phyloP scores from a whole-genome alignment of 371 early-diverging fungal genomes.

The Mucor saturninus region DNA sequence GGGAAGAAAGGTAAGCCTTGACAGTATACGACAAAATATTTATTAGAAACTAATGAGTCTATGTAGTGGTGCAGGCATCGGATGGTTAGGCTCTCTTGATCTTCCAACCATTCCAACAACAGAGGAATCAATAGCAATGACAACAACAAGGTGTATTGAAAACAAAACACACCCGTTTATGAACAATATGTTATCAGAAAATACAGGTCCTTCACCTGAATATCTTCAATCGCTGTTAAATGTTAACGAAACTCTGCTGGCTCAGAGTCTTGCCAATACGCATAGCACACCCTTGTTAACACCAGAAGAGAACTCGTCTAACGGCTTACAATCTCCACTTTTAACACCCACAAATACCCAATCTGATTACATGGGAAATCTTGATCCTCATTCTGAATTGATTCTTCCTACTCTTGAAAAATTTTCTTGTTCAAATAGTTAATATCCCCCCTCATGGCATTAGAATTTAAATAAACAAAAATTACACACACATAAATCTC shows the following conservation, averaged over 20 bases:
- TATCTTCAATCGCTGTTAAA: conserved; percentile 42
- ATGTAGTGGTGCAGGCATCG: conserved; percentile 55
- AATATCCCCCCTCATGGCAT: not conserved
- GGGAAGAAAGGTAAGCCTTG: conserved; percentile 51
- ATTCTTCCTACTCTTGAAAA: conserved; percentile 15
- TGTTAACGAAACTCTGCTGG: conserved; percentile 45
- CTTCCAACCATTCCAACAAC: conserved; percentile 9
- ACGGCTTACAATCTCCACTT: not conserved
- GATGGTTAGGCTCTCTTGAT: conserved; percentile 49
- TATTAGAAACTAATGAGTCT: too few species aligned
- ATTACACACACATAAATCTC: not conserved
- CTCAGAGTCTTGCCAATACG: conserved; percentile 36
- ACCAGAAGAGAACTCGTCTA: conserved; percentile 16
- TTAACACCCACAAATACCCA: conserved; percentile 9
- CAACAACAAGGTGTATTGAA: not conserved
- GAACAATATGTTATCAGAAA: conserved; percentile 18
- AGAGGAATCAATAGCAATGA: conserved; percentile 2
- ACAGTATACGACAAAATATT: not conserved
- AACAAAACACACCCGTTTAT: conserved; percentile 4
- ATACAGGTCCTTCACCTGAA: conserved; percentile 41
- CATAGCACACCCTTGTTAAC: conserved; percentile 19
- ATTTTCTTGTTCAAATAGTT: not conserved
- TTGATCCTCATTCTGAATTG: conserved; percentile 20
- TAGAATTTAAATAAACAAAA: not conserved
- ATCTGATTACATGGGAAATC: conserved; percentile 9